Percentiles rank a stretch among this genome's conserved stretches.
Conservation (phyloP, 306 rosid genomes). For the Leucaena leucocephala region DNA sequence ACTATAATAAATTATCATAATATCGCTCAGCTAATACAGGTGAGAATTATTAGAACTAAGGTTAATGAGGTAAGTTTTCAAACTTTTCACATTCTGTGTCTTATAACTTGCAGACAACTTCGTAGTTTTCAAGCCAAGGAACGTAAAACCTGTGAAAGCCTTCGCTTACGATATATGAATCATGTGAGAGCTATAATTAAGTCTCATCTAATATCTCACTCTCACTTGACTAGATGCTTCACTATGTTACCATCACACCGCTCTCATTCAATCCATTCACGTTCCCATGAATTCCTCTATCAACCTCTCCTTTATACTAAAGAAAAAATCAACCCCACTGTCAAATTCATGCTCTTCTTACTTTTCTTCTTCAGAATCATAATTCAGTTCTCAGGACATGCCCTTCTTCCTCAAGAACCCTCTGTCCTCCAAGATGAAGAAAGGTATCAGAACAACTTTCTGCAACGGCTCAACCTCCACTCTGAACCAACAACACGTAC, state of each 20-base stretch:
- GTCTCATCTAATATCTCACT: constrained; percentile 41
- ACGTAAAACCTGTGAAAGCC: constrained; percentile 45
- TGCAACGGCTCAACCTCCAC: constrained; percentile 74
- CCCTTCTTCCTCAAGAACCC: constrained; percentile 76
- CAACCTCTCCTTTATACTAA: constrained; percentile 31
- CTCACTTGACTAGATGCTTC: constrained; percentile 27
- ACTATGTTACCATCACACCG: constrained; percentile 49
- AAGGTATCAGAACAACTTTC: constrained; percentile 63
- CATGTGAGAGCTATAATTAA: constrained; percentile 61
- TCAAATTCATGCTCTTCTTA: constrained; percentile 28
- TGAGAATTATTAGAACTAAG: not conserved
- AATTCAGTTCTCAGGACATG: constrained; percentile 38
- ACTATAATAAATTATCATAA: not conserved
- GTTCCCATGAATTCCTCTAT: constrained; percentile 42
- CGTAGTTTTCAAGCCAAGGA: not conserved
- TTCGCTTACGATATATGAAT: constrained; percentile 10
- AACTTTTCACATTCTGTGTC: constrained; percentile 8
- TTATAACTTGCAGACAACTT: not conserved
- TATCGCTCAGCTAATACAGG: constrained; percentile 9
- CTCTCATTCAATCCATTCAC: constrained; percentile 72
- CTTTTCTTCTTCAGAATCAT: not conserved
- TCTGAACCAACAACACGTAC: constrained; percentile 65
- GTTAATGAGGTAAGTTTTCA: not conserved
- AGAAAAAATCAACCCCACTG: constrained; percentile 40
- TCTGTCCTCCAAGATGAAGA: constrained; percentile 77